These are phyloP conservation scores for Xylaria sp. DNA, from an alignment of 2,329 filamentous ascomycete genomes.

Conservation along the genomic window DNA sequence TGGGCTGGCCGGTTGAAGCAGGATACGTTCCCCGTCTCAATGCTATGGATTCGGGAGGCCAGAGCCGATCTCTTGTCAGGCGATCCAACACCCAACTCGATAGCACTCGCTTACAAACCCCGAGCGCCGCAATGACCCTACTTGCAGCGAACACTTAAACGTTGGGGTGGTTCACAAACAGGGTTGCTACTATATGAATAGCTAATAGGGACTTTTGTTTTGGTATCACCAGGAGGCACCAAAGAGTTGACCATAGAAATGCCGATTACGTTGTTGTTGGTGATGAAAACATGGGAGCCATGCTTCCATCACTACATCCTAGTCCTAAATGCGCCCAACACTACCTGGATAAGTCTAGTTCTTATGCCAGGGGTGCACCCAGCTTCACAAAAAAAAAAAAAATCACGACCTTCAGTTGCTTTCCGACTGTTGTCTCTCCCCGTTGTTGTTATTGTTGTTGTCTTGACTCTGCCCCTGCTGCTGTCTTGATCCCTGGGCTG, in stretches of 20 bases:
- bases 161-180: neutral
- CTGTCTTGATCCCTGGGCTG: neutral
- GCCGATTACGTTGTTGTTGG: neutral
- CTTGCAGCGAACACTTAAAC: slow-evolving; percentile 13
- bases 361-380: slow-evolving; percentile 1
- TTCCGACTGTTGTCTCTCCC: neutral
- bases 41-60: neutral
- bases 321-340: slow-evolving; percentile 3
- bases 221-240: neutral
- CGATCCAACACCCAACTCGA: neutral
- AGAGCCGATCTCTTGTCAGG: neutral
- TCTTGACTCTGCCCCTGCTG: neutral
- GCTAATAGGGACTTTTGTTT: neutral
- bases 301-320: neutral
- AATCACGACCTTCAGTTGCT: neutral
- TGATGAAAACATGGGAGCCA: slow-evolving; percentile 4
- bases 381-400: slow-evolving; percentile 8
- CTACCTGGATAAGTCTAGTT: neutral
- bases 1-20: neutral
- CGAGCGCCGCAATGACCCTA: neutral
- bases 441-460: neutral
- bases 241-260: neutral
- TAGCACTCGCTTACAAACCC: neutral
- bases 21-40: neutral
- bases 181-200: neutral